Base-by-base conservation (phyloP, 1,139 yeast genomes). In the Kluyveromyces sp. region DNA sequence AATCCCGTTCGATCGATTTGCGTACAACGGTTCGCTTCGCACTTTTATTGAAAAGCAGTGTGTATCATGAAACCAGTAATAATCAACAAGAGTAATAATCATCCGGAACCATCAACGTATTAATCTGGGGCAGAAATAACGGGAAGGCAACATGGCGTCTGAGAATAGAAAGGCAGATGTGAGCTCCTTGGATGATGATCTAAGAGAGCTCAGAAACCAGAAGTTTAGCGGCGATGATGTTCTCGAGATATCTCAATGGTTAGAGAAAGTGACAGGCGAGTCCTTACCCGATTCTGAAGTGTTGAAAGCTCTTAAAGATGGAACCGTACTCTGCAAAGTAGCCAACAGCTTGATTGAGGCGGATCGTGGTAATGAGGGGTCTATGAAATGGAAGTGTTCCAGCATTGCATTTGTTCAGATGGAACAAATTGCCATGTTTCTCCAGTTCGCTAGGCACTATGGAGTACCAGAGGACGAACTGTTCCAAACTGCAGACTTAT, bases 381-480 rank as follows among this genome's bases (percentile, higher is more conserved):
- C 49, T 2, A 56, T 79, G 46, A 77, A 70, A 51, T 80, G 63
- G 61, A 84, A 82, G 58, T 70, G 69, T 40, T 77, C 88, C n/a
- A 69, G 68, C 41, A 80, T 85, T 83, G 92, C 95, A 2, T 87
- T 87, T 63, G 79, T 85, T 9, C 87, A 82, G 49, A 86, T 86
- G 95, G 95, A 87, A 58, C 86, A 86, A 56, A 85, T 87, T 33
- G 79, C 87, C 36, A 75, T 78, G 49, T 87, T 86, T 57, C 66
- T 87, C 30, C 64, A 69, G 13, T 75, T 81, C 41, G 78, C 86
- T 44, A 73, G 77, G 49, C 42, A 57, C 2, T 67, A 81, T 37
- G 92, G 94, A 1, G 80, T 87, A 3, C 87, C 92, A 3, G 86
- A 83, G 50, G 89, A 85, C 57, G 96, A 87, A 58, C 66, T 83